Percentiles rank a stretch among this genome's conserved stretches.
These are phyloP conservation scores for Vitellaria paradoxa DNA, from an alignment of 179 eudicot species.

Conservation along the genomic window DNA sequence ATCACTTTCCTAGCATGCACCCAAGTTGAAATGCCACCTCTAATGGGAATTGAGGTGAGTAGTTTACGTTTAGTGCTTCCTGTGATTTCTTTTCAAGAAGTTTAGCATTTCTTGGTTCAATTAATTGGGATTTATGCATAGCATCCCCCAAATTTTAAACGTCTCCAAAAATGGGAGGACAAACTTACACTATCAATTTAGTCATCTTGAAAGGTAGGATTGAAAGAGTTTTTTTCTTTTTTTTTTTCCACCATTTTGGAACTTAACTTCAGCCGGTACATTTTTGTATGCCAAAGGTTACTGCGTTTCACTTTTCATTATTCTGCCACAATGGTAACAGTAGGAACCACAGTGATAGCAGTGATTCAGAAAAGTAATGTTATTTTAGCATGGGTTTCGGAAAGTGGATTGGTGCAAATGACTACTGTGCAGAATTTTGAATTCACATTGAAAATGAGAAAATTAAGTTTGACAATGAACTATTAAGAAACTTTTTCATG, in stretches of 20 bases:
- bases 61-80: neutral
- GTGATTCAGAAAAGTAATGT: neutral
- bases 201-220: constrained; percentile 1
- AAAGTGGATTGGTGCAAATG: constrained; percentile 2
- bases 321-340: neutral
- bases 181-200: neutral
- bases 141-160: neutral
- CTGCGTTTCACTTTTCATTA: neutral
- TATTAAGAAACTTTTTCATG: neutral
- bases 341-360: neutral
- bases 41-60: constrained; percentile 94
- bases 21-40: constrained; percentile 98
- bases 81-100: neutral
- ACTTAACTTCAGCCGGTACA: neutral
- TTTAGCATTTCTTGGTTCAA: too few relatives aligned
- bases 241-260: neutral
- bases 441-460: neutral
- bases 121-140: too few relatives aligned
- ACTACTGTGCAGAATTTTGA: neutral
- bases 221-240: too few relatives aligned
- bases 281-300: neutral
- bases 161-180: neutral
- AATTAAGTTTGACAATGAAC: neutral
- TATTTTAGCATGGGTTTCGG: neutral
- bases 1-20: constrained; percentile 92